Conservation (phyloP, 192 early-diverging fungal genomes). For the Allomyces macrogynus region DNA sequence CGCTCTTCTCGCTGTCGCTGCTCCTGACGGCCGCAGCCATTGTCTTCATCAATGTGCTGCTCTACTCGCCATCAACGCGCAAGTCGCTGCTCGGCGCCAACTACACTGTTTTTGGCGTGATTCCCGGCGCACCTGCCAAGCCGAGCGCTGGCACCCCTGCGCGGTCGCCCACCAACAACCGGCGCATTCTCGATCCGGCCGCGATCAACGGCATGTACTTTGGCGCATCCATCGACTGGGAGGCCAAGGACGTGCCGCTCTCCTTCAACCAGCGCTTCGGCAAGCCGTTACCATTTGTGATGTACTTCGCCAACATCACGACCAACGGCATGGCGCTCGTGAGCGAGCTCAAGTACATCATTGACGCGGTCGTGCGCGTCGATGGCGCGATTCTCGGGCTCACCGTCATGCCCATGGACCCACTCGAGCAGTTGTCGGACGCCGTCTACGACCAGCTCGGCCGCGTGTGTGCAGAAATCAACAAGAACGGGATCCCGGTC, state of each 20-base stretch:
- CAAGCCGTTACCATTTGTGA: too few species aligned
- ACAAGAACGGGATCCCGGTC: constrained; percentile 2
- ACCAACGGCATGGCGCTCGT: neutral
- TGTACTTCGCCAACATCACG: too few species aligned
- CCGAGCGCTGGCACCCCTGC: too few species aligned
- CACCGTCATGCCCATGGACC: neutral
- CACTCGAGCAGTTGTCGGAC: neutral
- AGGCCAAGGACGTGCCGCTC: neutral
- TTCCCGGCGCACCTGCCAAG: too few species aligned
- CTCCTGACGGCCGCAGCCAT: too few species aligned
- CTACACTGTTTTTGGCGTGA: too few species aligned
- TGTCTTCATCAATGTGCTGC: too few species aligned
- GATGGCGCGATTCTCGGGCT: neutral
- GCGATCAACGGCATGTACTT: constrained; percentile 7
- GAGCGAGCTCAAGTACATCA: neutral
- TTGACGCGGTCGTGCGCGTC: neutral
- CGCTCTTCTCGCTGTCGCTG: too few species aligned
- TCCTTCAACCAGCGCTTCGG: neutral
- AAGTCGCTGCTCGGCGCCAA: too few species aligned
- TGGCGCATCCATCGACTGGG: constrained; percentile 16
- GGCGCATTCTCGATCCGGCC: too few species aligned
- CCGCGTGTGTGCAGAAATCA: neutral
- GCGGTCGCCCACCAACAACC: too few species aligned
- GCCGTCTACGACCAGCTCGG: neutral
- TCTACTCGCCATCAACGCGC: too few species aligned